Conservation (phyloP, 2,329 filamentous ascomycete genomes). For the Exserohilum turcica region DNA sequence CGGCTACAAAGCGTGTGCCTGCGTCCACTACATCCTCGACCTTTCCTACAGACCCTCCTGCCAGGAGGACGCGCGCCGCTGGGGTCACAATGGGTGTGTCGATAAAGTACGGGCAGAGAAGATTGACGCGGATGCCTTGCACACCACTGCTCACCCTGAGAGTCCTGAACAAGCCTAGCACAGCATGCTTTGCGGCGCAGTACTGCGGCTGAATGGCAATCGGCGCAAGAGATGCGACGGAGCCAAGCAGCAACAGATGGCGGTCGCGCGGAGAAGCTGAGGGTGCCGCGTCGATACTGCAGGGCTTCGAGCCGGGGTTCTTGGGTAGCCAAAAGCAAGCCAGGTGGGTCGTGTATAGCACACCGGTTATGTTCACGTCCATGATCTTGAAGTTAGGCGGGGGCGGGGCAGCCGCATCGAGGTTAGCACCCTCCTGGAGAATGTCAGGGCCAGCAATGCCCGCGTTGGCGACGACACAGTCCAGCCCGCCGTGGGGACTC, state of each 20-base stretch:
- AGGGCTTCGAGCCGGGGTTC: slow-evolving; percentile 53
- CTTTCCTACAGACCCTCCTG: slow-evolving; percentile 60
- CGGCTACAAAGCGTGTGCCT: slow-evolving; percentile 65
- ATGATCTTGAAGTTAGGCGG: slow-evolving; percentile 60
- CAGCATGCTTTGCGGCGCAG: slow-evolving; percentile 67
- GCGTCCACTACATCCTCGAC: slow-evolving; percentile 68
- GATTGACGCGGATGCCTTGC: slow-evolving; percentile 65
- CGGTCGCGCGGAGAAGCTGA: slow-evolving; percentile 53
- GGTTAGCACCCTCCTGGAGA: slow-evolving; percentile 57
- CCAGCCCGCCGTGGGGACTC: slow-evolving; percentile 62
- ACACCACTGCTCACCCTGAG: slow-evolving; percentile 58
- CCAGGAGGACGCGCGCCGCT: slow-evolving; percentile 57
- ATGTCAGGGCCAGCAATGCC: slow-evolving; percentile 58
- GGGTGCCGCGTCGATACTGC: slow-evolving; percentile 40
- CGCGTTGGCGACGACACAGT: slow-evolving; percentile 70
- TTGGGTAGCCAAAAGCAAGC: slow-evolving; percentile 63
- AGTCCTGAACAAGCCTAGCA: slow-evolving; percentile 67
- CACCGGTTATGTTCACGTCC: slow-evolving; percentile 67
- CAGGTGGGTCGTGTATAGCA: slow-evolving; percentile 68
- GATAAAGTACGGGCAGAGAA: slow-evolving; percentile 70
- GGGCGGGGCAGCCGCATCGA: slow-evolving; percentile 54
- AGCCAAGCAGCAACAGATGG: slow-evolving; percentile 67
- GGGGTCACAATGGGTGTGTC: slow-evolving; percentile 64
- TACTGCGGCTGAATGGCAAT: slow-evolving; percentile 59
- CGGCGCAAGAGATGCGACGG: slow-evolving; percentile 60